Base-by-base conservation (phyloP, 768 basidiomycete genomes). In the Lactarius akahatsu region DNA sequence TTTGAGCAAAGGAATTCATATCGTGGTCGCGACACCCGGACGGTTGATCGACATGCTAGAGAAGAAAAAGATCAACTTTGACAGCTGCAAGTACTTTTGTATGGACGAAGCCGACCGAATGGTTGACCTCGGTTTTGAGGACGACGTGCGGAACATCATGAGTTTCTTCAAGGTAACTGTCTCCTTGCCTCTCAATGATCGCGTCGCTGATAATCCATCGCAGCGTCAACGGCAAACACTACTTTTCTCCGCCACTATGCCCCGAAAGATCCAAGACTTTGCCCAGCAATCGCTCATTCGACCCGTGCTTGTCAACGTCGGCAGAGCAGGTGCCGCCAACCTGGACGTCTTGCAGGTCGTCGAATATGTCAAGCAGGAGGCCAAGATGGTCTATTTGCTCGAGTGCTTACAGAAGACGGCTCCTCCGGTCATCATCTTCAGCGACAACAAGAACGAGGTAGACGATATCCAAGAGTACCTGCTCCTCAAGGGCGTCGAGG, bases 51-150 rank as follows among this genome's bases (percentile, higher is more conserved):
- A 99, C 77, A 96, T 99, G 94, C 78, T 99, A 70, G 95, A 97
- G 77, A 98, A 98, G 82, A 92, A 86, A 76, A 85, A 88, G 69
- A 92, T 99, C 72, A 93, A 90, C 6, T 90, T 98, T 75, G 90
- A 91, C 68, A 90, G 89, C 69, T 98, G 96, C 89, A 95, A 94
- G 80, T 97, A 87, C 75, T 79, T 99, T 13, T 98, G 96, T 75
- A 95, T 99, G 94, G 97, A 99, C 77, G 97, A 99, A 78, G 97
- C 97, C 0, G 97, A 99, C 78, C 82, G 97, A 65, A 99, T 99
- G 97, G 95, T 99, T 67, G 97, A 99, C 74, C 81, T 98, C 75
- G 97, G 97, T 0, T 99, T 99, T 73, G 97, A 99, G 77, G 97
- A 99, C 67, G 97, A 99, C 72, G 96, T 99, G 36, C 84, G 97